Evolutionary conservation across 352 stramenopile genomes (phyloP), one percentile per base, ranked within the genome.

Genomic region (Pythium angustatum): DNA sequence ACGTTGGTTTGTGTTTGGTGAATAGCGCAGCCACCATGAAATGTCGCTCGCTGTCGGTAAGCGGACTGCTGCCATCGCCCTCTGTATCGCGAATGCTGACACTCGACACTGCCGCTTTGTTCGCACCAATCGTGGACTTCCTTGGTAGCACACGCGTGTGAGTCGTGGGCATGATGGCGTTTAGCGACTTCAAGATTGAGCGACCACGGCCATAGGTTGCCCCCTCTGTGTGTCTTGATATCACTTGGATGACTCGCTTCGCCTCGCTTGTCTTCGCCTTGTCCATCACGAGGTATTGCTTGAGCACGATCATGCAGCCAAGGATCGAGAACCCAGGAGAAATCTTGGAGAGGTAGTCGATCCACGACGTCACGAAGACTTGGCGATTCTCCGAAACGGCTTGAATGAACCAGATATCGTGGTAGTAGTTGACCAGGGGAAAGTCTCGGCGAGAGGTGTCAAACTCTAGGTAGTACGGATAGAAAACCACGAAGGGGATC

Each of bases 371-470:
- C 43, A 31, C 45, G 5, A 14, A n/a, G n/a, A 69, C 61, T 21
- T 56, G 33, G 1, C 8, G 30, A 17, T 64, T 69, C 43, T 69
- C 64, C 3, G 64, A 61, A 17, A 71, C 45, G 2, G 62, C 62
- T 5, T 62, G 34, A 38, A 63, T 58, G 19, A 69, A 63, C 60
- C 61, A 76, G 0, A 57, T 54, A 24, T 76, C 64, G n/a, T 62
- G 14, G 28, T 69, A 72, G 30, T 62, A 65, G 26, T 69, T 54
- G 0, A 47, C 34, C 1, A 71, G 21, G 11, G 58, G 61, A 26
- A 76, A 76, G 14, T 68, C 61, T 19, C 40, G 14, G 1, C 10
- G 28, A 0, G 3, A 7, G n/a, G 30, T 14, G 28, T 64, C 54
- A 48, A 68, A 73, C 33, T 62, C 34, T 4, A 14, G 9, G 19